phyloP scores from a whole-genome alignment of 768 basidiomycete genomes.

The Nidularia pulvinata region DNA sequence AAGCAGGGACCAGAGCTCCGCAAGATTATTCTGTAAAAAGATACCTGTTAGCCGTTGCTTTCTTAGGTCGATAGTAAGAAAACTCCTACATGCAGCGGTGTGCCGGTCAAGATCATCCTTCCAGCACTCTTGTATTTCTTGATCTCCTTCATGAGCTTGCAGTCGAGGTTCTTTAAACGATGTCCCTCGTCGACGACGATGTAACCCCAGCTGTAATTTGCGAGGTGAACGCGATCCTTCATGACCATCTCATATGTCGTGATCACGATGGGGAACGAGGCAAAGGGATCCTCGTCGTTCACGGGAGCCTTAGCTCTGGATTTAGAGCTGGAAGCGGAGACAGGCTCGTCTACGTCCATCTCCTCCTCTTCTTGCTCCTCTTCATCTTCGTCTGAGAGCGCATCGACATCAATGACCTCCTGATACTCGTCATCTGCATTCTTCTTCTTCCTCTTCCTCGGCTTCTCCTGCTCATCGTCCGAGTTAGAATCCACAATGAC shows the following conservation, averaged over 20 bases:
- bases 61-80: not conserved
- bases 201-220: constrained; percentile 79
- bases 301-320: too few relatives aligned
- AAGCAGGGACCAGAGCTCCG: constrained; percentile 93
- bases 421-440: constrained; percentile 8
- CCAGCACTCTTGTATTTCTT: constrained; percentile 85
- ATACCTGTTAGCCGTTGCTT: not conserved
- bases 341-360: constrained; percentile 8
- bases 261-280: constrained; percentile 73
- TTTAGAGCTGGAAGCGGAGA: too few relatives aligned
- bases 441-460: too few relatives aligned
- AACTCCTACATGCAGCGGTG: constrained; percentile 83
- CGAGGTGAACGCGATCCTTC: constrained; percentile 65
- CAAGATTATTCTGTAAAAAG: constrained; percentile 89
- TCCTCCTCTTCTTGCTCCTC: constrained; percentile 15
- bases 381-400: constrained; percentile 7
- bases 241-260: constrained; percentile 96
- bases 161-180: constrained; percentile 92
- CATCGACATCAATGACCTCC: constrained; percentile 10
- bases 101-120: constrained; percentile 94
- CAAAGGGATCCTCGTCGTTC: constrained; percentile 5
- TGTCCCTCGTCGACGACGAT: constrained; percentile 98
- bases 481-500: constrained; percentile 9
- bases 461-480: constrained; percentile 5
- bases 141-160: constrained; percentile 88